Conservation (phyloP, 345 rosid species). For the Aquilaria malaccensis region DNA sequence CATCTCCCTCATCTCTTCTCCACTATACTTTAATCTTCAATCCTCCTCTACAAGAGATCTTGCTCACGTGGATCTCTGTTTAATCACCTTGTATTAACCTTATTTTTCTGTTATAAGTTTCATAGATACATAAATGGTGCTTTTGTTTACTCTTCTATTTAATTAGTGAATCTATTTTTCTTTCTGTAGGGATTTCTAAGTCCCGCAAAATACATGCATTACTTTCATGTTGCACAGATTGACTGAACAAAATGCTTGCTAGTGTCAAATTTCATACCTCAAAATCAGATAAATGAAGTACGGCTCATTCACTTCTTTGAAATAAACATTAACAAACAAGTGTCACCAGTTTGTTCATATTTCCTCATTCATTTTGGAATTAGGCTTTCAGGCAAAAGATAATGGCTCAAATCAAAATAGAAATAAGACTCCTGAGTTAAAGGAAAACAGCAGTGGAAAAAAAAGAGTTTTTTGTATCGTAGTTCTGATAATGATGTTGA, state of each 20-base stretch:
- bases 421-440: slow-evolving; percentile 21
- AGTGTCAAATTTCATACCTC: slow-evolving; percentile 73
- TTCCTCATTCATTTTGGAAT: not conserved
- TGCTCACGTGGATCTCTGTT: no score
- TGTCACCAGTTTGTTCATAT: not conserved
- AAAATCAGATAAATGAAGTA: slow-evolving; percentile 44
- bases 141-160: no score
- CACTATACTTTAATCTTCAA: no score
- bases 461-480: slow-evolving; percentile 18
- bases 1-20: no score
- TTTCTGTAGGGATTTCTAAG: no score
- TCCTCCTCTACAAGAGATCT: no score
- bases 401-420: slow-evolving; percentile 24
- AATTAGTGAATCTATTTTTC: no score
- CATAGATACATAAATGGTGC: no score
- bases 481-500: slow-evolving; percentile 46
- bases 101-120: no score
- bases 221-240: not conserved
- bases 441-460: slow-evolving; percentile 32
- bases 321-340: not conserved
- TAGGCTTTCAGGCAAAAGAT: slow-evolving; percentile 29
- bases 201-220: no score
- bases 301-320: not conserved
- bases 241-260: slow-evolving; percentile 41
- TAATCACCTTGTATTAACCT: no score